A percentile compares a stretch with the other conserved stretches of the same genome.
phyloP scores from a whole-genome alignment of 116 monocot species.

The Papilionanthe hybrid region DNA sequence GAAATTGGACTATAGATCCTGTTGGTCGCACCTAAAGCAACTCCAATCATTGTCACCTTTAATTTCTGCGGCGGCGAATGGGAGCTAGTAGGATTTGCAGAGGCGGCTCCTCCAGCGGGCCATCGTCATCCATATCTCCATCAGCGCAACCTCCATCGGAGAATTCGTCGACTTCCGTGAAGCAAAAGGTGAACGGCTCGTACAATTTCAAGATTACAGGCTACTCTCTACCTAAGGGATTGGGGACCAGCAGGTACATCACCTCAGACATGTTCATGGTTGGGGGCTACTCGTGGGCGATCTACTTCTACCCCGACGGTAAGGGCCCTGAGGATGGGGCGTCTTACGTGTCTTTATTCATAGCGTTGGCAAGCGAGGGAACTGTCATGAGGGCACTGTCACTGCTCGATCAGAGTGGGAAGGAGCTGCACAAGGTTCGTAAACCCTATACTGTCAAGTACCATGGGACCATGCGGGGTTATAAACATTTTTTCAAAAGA shows the following conservation, averaged over 20 bases:
- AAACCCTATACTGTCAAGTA: slow-evolving; percentile 34
- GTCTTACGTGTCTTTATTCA: slow-evolving; percentile 28
- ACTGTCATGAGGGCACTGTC: slow-evolving; percentile 20
- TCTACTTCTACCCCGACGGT: slow-evolving; percentile 49
- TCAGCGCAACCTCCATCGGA: slow-evolving; percentile 20
- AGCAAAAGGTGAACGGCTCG: slow-evolving; percentile 38
- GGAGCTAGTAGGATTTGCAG: slow-evolving; percentile 18
- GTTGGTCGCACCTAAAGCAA: not conserved
- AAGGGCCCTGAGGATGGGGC: slow-evolving; percentile 25
- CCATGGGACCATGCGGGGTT: slow-evolving; percentile 37
- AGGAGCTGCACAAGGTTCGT: slow-evolving; percentile 28
- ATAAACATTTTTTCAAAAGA: slow-evolving; percentile 54
- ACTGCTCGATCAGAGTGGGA: slow-evolving; percentile 34
- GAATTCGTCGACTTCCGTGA: slow-evolving; percentile 33
- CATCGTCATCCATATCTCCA: slow-evolving; percentile 1
- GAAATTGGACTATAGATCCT: not conserved
- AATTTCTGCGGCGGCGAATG: slow-evolving; percentile 8
- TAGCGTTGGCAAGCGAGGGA: slow-evolving; percentile 38
- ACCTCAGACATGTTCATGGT: slow-evolving; percentile 29
- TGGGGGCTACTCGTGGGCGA: slow-evolving; percentile 37
- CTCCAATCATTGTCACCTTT: not conserved
- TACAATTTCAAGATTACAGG: slow-evolving; percentile 38
- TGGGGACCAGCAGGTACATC: slow-evolving; percentile 27
- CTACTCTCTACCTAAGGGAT: slow-evolving; percentile 31
- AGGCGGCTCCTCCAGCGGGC: slow-evolving; percentile 9